Evolutionary conservation across 2,329 filamentous ascomycete genomes (phyloP).

Genomic region (Xylaria sp.): DNA sequence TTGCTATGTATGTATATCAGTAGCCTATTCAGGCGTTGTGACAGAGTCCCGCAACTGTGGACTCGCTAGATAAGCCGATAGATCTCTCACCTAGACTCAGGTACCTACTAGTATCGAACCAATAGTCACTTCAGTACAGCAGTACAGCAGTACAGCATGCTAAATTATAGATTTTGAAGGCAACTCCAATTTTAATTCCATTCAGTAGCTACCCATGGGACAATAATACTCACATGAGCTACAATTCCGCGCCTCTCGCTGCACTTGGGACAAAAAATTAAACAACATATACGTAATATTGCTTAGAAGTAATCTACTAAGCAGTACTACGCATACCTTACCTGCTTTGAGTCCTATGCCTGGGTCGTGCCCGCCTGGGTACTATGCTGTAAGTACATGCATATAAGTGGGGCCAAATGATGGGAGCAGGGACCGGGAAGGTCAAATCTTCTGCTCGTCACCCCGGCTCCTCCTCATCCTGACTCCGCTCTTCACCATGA

Average conservation of each 20-base stretch:
- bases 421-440: slow-evolving; percentile 30
- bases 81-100: neutral
- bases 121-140: neutral
- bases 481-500: slow-evolving; percentile 21
- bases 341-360: slow-evolving; percentile 8
- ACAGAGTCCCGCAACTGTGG: neutral
- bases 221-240: neutral
- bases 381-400: slow-evolving; percentile 24
- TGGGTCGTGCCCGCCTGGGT: neutral
- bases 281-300: slow-evolving; percentile 10
- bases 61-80: neutral
- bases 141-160: neutral
- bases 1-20: neutral
- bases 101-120: neutral
- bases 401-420: slow-evolving; percentile 23
- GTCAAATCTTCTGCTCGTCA: slow-evolving; percentile 29
- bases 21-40: neutral
- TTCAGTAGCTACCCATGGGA: neutral
- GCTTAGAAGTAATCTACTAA: slow-evolving; percentile 27
- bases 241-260: neutral
- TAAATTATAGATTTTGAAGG: neutral
- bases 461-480: slow-evolving; percentile 23
- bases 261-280: neutral
- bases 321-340: slow-evolving; percentile 1
- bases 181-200: neutral